A percentile compares a stretch with the other conserved stretches of the same genome.
These are phyloP conservation scores for Neurospora discreta DNA, from an alignment of 495 filamentous ascomycete genomes.

Conservation along the genomic window DNA sequence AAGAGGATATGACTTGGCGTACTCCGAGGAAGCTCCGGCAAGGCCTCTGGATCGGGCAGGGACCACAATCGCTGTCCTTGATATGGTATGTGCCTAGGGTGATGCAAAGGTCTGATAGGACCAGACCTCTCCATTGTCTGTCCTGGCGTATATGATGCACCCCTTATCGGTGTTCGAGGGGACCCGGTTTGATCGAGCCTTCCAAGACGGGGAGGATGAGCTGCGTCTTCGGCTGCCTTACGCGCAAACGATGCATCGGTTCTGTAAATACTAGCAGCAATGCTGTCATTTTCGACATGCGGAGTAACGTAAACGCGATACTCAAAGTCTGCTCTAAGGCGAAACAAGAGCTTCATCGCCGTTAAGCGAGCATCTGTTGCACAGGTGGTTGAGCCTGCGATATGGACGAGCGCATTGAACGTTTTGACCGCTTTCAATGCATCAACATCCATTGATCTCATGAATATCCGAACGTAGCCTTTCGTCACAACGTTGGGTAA, in stretches of 20 bases:
- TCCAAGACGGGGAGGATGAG: slow-evolving; percentile 26
- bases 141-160: slow-evolving; percentile 35
- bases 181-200: slow-evolving; percentile 23
- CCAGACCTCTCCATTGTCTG: slow-evolving; percentile 26
- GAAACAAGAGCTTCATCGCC: slow-evolving; percentile 74
- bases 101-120: slow-evolving; percentile 25
- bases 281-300: slow-evolving; percentile 53
- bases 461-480: slow-evolving; percentile 50
- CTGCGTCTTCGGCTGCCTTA: slow-evolving; percentile 39
- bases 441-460: slow-evolving; percentile 45
- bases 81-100: slow-evolving; percentile 20
- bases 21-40: slow-evolving; percentile 33
- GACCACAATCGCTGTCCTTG: slow-evolving; percentile 39
- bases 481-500: slow-evolving; percentile 43
- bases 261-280: slow-evolving; percentile 62
- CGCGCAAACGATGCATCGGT: slow-evolving; percentile 44
- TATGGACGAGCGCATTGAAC: slow-evolving; percentile 45
- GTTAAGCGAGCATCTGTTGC: slow-evolving; percentile 63
- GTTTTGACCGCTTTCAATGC: slow-evolving; percentile 39
- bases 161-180: slow-evolving; percentile 28
- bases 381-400: slow-evolving; percentile 42
- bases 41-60: slow-evolving; percentile 37
- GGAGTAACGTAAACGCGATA: slow-evolving; percentile 57
- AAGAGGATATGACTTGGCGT: slow-evolving; percentile 34
- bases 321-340: slow-evolving; percentile 69